Base-by-base conservation (phyloP, 1,139 yeast species). In the Cylindricascospora bacillispora region DNA sequence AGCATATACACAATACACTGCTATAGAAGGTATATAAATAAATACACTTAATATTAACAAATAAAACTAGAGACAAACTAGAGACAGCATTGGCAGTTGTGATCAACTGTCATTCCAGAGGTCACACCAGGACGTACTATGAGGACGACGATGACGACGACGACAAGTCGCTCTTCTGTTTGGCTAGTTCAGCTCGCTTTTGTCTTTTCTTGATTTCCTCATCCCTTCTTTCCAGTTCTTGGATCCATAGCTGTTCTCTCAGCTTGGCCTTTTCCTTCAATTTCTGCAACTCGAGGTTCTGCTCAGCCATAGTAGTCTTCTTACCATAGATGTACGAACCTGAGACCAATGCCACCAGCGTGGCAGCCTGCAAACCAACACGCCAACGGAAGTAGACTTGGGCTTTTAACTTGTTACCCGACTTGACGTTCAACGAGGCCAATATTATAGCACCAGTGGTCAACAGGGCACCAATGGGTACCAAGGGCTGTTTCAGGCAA, bases 331-430 rank as follows among this genome's bases (percentile, higher is more conserved):
- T 57, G 47, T 63, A 63, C 2, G 92, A 85, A 24, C 95, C 95
- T 10, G 72, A 73, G 3, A 85, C 79, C 35, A 85, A 62, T 0
- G 95, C 94, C 6, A 73, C 73, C 32, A 85, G 61, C 0, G 95
- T 85, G 35, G 77, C 69, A 9, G 80, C 80, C 56, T 85, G 97
- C 45, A 83, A 66, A 1, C 73, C 93, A 28, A 85, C 86, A 62
- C 95, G 77, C 71, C 85, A 82, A 44, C 89, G 69, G 62, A 82
- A 85, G 72, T 82, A 85, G 33, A 70, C 67, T 57, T 85, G 93
- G 0, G 95, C 93, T 36, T 72, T 71, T 33, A 65, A 60, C 40
- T 76, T 69, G 45, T 82, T 74, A 15, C 95, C 94, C 21, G 65
- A 59, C 43, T 75, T 69, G 42, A 85, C 63, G 11, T 89, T 80